Base-by-base conservation (phyloP, 2,329 filamentous ascomycete genomes). In the Echinosphaeria canescens region DNA sequence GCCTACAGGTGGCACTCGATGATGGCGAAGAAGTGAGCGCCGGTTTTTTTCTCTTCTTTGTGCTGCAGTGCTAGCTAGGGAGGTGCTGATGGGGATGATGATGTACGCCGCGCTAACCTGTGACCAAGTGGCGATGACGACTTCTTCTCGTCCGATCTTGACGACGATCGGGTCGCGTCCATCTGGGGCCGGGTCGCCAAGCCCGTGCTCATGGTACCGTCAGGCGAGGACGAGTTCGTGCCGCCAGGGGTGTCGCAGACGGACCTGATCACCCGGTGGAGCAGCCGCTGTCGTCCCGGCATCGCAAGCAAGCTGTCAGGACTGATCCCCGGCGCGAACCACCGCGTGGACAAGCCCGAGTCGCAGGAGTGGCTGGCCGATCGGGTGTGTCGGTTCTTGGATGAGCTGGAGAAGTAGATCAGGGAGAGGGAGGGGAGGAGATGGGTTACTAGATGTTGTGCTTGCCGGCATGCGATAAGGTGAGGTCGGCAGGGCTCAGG, bases 61-160 rank as follows among this genome's bases (percentile, higher is more conserved):
- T 36, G 20, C 23, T 23, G 12, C 8, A 9, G 7, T 14, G 5
- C 14, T 15, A n/a, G n/a, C 5, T 15, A 7, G 26, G 13, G n/a
- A 7, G 12, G 29, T 25, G 25, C 20, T 6, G 19, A 20, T 10
- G n/a, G 12, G 13, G 17, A 15, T 27, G 25, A 27, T 17, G 17
- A 18, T 27, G 25, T 9, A n/a, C 10, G 12, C 14, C 11, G 10
- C 12, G 14, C 14, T 10, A n/a, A 11, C 13, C n/a, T 12, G 10
- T 13, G 19, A 13, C 10, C 15, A 19, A 30, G 68, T 5, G 75
- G 73, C 8, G 74, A 78, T 31, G 84, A 93, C 43, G 84, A 92
- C 43, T 80, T 76, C 41, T 92, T 91, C 50, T 84, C 75, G n/a
- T 71, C 68, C 3, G 76, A 88, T 41, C 50, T 88, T n/a, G 46